Conservation (phyloP, 306 rosid genomes). For the Castanospermum australe region DNA sequence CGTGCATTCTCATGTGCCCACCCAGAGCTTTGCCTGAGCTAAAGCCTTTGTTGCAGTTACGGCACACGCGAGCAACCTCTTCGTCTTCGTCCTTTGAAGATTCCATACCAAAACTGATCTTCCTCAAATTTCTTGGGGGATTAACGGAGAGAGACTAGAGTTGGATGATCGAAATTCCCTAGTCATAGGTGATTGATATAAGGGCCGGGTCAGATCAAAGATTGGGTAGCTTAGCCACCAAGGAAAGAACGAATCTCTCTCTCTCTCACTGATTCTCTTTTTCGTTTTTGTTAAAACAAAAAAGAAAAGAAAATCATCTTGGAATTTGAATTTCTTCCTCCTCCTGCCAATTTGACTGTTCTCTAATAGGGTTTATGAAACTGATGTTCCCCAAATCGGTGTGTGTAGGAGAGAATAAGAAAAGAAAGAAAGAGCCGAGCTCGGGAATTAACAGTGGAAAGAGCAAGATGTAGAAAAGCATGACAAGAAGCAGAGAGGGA, state of each 20-base stretch:
- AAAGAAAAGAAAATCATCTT: background rate
- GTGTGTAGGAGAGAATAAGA: background rate
- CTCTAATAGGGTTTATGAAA: background rate
- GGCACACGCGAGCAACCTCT: slow-evolving; percentile 15
- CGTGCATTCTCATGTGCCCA: slow-evolving; percentile 59
- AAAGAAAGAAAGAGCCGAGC: background rate
- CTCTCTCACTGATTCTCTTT: background rate
- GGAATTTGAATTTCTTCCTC: background rate
- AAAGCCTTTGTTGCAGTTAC: slow-evolving; percentile 34
- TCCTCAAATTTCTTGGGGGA: background rate
- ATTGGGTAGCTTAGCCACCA: slow-evolving; percentile 11
- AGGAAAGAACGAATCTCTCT: slow-evolving; percentile 4
- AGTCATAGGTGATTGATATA: background rate
- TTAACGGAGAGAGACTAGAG: background rate
- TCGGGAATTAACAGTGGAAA: background rate
- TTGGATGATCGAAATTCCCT: background rate
- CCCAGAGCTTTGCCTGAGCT: slow-evolving; percentile 50
- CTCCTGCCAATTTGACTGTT: background rate
- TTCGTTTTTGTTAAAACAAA: background rate
- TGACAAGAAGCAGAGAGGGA: background rate
- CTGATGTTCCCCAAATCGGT: background rate
- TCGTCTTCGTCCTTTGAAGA: background rate
- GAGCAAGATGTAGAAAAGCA: background rate
- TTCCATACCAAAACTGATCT: background rate
- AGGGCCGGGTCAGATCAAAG: background rate